Conservation (phyloP, 2,329 filamentous ascomycete species). For the Talaromyces verruculosus region DNA sequence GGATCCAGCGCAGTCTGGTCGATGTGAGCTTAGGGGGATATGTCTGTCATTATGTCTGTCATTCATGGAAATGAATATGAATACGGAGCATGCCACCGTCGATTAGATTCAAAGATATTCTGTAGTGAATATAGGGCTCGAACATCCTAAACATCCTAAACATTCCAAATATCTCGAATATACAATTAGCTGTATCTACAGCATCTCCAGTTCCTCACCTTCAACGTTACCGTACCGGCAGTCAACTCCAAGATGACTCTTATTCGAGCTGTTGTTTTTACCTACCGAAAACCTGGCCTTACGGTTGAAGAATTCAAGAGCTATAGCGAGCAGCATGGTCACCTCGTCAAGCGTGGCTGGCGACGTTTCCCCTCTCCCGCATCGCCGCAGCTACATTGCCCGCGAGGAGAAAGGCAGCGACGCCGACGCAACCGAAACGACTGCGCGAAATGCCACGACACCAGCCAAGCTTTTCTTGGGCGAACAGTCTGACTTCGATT, state of each 20-base stretch:
- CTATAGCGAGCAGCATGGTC: slow-evolving; percentile 1
- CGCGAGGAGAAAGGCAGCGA: slow-evolving; percentile 1
- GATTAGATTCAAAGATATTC: slow-evolving; percentile 2
- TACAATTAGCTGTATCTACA: not conserved
- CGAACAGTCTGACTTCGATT: slow-evolving; percentile 4
- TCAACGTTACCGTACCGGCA: not conserved
- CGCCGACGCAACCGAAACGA: not conserved
- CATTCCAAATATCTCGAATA: slow-evolving; percentile 1
- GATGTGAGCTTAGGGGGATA: not conserved
- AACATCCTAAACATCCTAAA: not conserved
- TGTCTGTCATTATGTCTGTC: not conserved
- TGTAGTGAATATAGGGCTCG: not conserved
- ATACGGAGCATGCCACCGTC: not conserved
- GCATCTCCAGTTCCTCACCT: not conserved
- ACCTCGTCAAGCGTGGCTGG: not conserved
- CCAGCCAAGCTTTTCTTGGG: not conserved
- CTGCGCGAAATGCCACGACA: slow-evolving; percentile 2
- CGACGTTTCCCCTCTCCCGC: not conserved
- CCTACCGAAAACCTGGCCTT: not conserved
- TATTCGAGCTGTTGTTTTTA: not conserved
- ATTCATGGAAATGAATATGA: not conserved
- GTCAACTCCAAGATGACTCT: slow-evolving; percentile 2
- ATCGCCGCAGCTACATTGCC: slow-evolving; percentile 7
- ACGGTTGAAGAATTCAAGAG: not conserved
- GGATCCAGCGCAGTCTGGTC: not conserved